phyloP scores from a whole-genome alignment of 176 grass and related monocot genomes.

The Raddia distichophylla region DNA sequence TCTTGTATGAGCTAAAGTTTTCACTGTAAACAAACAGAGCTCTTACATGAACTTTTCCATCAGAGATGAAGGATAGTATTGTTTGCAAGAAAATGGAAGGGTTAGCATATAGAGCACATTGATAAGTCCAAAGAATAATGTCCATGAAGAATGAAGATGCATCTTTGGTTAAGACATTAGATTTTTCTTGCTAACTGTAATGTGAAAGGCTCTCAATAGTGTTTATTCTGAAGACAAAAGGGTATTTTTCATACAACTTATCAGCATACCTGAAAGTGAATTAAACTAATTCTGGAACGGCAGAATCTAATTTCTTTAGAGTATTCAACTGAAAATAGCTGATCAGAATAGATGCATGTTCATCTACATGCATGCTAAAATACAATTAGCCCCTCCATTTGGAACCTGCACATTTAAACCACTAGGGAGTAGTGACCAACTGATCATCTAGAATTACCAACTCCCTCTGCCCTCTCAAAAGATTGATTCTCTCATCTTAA shows the following conservation, averaged over 20 bases:
- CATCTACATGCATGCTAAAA: neutral
- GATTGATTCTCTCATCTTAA: neutral
- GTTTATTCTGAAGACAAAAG: neutral
- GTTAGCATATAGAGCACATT: neutral
- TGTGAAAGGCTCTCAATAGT: neutral
- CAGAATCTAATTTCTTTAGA: neutral
- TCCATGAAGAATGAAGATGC: conserved; percentile 13
- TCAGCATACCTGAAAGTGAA: neutral
- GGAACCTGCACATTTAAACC: neutral
- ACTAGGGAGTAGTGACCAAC: neutral
- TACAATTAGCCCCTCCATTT: neutral
- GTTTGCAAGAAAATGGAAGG: neutral
- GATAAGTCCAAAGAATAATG: neutral
- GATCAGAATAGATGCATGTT: neutral
- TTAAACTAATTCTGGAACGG: neutral
- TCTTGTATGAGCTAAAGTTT: conserved; percentile 7
- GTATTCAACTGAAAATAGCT: neutral
- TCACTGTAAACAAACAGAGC: neutral
- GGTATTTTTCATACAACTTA: neutral
- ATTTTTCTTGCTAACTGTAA: neutral
- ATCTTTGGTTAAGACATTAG: neutral
- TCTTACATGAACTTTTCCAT: neutral
- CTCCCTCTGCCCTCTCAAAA: neutral
- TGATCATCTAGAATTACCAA: neutral
- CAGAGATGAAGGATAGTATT: neutral